A percentile compares a stretch with the other conserved stretches of the same genome.
These are phyloP conservation scores for Pseudogymnoascus sp. DNA, from an alignment of 2,329 filamentous ascomycete genomes.

Conservation along the genomic window DNA sequence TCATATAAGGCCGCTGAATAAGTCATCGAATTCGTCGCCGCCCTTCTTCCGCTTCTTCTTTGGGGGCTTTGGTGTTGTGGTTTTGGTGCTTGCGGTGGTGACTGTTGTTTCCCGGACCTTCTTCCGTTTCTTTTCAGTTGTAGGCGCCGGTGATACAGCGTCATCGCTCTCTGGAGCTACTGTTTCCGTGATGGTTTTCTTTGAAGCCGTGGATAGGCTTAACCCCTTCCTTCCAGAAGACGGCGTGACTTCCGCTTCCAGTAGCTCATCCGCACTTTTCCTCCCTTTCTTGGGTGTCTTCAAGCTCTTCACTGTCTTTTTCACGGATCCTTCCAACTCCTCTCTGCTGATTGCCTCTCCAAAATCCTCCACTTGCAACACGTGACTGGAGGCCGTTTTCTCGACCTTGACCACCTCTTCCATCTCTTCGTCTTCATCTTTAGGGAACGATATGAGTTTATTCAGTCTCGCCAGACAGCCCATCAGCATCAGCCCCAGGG, in stretches of 20 bases:
- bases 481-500: slow-evolving; percentile 62
- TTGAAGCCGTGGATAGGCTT: not conserved
- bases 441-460: slow-evolving; percentile 32
- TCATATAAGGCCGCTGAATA: slow-evolving; percentile 57
- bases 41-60: slow-evolving; percentile 52
- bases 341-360: slow-evolving; percentile 30
- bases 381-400: slow-evolving; percentile 8
- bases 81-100: not conserved
- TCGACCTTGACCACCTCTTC: not conserved
- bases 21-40: slow-evolving; percentile 62
- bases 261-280: not conserved
- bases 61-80: slow-evolving; percentile 28
- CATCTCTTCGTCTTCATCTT: slow-evolving; percentile 14
- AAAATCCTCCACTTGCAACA: slow-evolving; percentile 20
- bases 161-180: not conserved
- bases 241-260: no score
- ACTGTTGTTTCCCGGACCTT: slow-evolving; percentile 14
- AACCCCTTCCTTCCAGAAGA: not conserved
- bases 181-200: not conserved
- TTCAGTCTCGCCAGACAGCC: slow-evolving; percentile 55
- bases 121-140: slow-evolving; percentile 21
- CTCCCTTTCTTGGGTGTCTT: slow-evolving; percentile 1
- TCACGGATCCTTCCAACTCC: slow-evolving; percentile 1
- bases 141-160: not conserved
- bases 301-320: not conserved